Conservation (phyloP, 805 yeast genomes). For the Metschnikowia vanudenii region DNA sequence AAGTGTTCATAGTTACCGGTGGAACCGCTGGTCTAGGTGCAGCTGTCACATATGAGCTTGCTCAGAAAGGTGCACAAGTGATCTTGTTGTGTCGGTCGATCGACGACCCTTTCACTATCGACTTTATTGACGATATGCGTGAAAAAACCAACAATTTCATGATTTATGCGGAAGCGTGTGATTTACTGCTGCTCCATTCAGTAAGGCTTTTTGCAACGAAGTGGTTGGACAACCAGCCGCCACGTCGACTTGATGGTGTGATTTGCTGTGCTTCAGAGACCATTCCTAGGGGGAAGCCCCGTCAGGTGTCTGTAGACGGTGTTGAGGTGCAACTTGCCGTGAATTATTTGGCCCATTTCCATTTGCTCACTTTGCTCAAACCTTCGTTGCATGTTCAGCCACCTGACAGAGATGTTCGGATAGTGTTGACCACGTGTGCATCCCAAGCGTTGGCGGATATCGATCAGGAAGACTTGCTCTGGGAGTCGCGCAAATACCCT, state of each 20-base stretch:
- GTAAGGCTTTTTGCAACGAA: constrained; percentile 88
- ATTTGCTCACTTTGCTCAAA: constrained; percentile 71
- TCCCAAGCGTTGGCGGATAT: constrained; percentile 72
- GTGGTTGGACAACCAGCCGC: constrained; percentile 90
- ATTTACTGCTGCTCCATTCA: constrained; percentile 67
- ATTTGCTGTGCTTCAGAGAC: constrained; percentile 84
- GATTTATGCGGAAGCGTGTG: constrained; percentile 90
- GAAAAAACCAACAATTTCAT: constrained; percentile 64
- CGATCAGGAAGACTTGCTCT: constrained; percentile 61
- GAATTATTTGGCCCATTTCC: constrained; percentile 80
- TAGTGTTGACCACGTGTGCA: constrained; percentile 75
- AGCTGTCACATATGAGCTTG: constrained; percentile 68
- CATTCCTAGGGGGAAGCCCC: constrained; percentile 64
- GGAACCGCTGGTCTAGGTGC: constrained; percentile 94
- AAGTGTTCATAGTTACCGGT: constrained; percentile 82
- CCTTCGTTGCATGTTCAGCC: constrained; percentile 89
- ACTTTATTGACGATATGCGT: constrained; percentile 76
- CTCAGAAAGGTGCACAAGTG: constrained; percentile 81
- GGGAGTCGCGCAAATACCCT: constrained; percentile 61
- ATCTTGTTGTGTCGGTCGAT: constrained; percentile 65
- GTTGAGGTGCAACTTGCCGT: constrained; percentile 81
- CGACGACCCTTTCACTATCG: constrained; percentile 71
- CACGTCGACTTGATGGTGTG: constrained; percentile 87
- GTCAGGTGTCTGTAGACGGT: constrained; percentile 75
- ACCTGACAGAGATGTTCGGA: constrained; percentile 89